These are phyloP conservation scores for Teunomyces gatunensis DNA, from an alignment of 805 yeast species.

Conservation along the genomic window DNA sequence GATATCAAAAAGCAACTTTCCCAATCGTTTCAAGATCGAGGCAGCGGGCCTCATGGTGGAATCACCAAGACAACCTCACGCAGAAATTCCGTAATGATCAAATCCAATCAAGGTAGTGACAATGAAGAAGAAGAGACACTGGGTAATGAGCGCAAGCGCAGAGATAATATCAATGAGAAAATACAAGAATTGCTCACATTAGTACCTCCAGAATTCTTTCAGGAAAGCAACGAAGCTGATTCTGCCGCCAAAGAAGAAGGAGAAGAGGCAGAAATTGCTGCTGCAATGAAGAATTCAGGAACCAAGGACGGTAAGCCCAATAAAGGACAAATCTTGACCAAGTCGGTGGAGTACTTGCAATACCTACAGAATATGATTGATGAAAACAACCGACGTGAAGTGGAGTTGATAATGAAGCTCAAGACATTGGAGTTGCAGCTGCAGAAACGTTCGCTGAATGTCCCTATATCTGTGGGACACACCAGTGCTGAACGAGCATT, in stretches of 20 bases:
- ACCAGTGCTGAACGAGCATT: slow-evolving; percentile 80
- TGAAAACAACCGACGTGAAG: slow-evolving; percentile 73
- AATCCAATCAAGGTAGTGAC: slow-evolving; percentile 16
- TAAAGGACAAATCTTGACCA: slow-evolving; percentile 76
- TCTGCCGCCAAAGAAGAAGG: slow-evolving; percentile 10
- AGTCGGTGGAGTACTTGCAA: slow-evolving; percentile 71
- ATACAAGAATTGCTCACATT: slow-evolving; percentile 42
- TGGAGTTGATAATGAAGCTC: slow-evolving; percentile 62
- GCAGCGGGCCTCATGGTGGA: slow-evolving; percentile 23
- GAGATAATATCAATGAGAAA: slow-evolving; percentile 44
- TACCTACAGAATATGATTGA: slow-evolving; percentile 70
- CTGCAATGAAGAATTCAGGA: slow-evolving; percentile 43
- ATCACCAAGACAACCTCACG: slow-evolving; percentile 39
- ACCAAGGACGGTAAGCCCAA: slow-evolving; percentile 84
- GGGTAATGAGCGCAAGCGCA: slow-evolving; percentile 40
- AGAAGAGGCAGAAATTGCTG: slow-evolving; percentile 26
- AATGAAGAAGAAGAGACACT: slow-evolving; percentile 27
- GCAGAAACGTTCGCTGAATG: slow-evolving; percentile 39
- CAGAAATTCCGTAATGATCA: slow-evolving; percentile 29
- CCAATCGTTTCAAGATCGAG: slow-evolving; percentile 31
- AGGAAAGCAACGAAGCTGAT: slow-evolving; percentile 25
- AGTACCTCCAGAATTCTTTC: slow-evolving; percentile 37
- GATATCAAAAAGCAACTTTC: slow-evolving; percentile 43
- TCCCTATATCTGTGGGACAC: slow-evolving; percentile 40
- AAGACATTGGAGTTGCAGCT: slow-evolving; percentile 51